Evolutionary conservation across 352 stramenopile genomes (phyloP), one percentile per base, ranked within the genome.

Genomic region (Globisporangium paroecandrum): DNA sequence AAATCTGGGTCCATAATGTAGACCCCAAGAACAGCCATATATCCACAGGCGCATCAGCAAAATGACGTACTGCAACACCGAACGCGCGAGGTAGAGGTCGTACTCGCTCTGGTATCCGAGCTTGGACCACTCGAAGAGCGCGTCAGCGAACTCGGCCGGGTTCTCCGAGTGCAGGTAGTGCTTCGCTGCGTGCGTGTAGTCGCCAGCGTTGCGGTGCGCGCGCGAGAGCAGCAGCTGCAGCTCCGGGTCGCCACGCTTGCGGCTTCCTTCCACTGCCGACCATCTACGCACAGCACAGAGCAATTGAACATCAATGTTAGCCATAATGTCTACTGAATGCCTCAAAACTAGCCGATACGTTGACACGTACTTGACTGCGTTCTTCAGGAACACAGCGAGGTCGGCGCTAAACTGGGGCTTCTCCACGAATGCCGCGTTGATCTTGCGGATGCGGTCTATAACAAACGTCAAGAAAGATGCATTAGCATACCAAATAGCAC

Each of bases 131-230:
- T 92, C 72, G 57, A 93, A 86, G 32, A 96, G 70, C 71, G 87
- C 66, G 0, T 88, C 75, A 0, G 84, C 82, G 57, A 95, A 82
- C 66, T 95, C 85, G 4, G 73, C 57, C 2, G 88, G 85, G 34
- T 79, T 85, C 69, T 94, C 89, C 4, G 85, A 78, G 59, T 94
- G 84, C 56, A 94, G 68, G 68, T 86, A 95, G 67, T 94, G 88
- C 65, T 95, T 93, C 54, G 85, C 75, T 4, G 87, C 80, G 61
- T 85, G 81, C 41, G 79, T 74, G 58, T 77, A 90, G 65, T 95
- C 84, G 29, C 70, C 78, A n/a, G 78, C 81, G 7, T 63, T 34
- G 29, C 62, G 76, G 62, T 92, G 83, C 1, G 86, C 85, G 18
- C 77, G 78, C 2, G 82, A 73, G 32, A 94, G 73, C 54, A 91